Conservation (phyloP, 305 asterid species). For the Solanum hybrid region DNA sequence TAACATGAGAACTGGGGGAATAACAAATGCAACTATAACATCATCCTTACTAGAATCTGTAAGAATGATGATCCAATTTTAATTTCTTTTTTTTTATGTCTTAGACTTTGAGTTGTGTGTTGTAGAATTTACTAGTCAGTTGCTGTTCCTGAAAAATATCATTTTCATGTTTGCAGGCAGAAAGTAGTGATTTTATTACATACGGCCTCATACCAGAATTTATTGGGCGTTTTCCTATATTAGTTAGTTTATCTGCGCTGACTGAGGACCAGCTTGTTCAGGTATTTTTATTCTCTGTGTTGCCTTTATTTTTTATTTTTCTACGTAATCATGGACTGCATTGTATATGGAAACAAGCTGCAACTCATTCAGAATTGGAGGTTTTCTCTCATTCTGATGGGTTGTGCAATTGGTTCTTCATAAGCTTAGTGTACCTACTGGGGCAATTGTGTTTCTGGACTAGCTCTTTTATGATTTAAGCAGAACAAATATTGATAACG, state of each 20-base stretch:
- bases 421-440: not conserved
- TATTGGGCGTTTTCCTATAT: slow-evolving; percentile 90
- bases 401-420: not conserved
- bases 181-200: slow-evolving; percentile 85
- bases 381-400: not conserved
- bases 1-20: slow-evolving; percentile 81
- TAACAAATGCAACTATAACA: slow-evolving; percentile 62
- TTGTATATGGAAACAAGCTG: not conserved
- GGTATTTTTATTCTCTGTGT: slow-evolving; percentile 26
- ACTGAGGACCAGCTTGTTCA: slow-evolving; percentile 86
- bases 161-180: slow-evolving; percentile 49
- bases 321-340: not conserved
- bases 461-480: not conserved
- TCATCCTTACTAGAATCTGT: slow-evolving; percentile 86
- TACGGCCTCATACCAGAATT: slow-evolving; percentile 93
- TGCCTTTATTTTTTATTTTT: not conserved
- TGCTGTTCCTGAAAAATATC: slow-evolving; percentile 18
- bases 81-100: not conserved
- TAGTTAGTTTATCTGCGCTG: slow-evolving; percentile 81
- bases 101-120: not conserved
- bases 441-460: not conserved
- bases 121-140: not conserved
- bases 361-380: not conserved
- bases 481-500: not conserved
- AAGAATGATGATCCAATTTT: slow-evolving; percentile 19